phyloP scores from a whole-genome alignment of 139 green algal species.

The Spirogloea muscicola region DNA sequence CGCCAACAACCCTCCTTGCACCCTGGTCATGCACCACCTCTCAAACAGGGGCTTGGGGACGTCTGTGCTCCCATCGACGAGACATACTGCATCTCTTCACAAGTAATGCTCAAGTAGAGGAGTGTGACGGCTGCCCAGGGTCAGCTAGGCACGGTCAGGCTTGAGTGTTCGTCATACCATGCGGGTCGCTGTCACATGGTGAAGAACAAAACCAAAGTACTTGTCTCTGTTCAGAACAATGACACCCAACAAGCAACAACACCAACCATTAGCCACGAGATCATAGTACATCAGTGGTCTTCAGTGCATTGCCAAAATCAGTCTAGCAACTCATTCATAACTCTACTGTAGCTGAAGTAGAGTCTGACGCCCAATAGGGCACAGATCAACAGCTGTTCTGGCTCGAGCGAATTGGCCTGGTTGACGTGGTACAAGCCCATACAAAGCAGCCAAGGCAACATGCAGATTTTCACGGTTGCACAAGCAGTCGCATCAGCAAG shows the following conservation, averaged over 20 bases:
- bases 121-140: neutral
- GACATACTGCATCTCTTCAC: no score
- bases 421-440: no score
- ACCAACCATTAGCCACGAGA: neutral
- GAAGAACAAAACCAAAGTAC: constrained; percentile 26
- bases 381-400: no score
- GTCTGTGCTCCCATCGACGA: no score
- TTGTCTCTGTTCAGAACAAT: neutral
- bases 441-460: neutral
- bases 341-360: neutral
- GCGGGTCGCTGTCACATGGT: constrained; percentile 14
- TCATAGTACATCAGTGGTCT: neutral
- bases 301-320: neutral
- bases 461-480: neutral
- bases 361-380: no score
- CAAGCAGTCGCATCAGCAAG: neutral
- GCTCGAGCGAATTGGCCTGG: no score
- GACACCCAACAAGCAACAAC: neutral
- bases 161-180: neutral
- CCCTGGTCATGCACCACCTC: neutral
- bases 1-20: no score
- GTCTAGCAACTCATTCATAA: neutral
- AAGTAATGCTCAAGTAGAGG: neutral
- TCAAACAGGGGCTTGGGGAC: no score
- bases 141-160: neutral